Percentiles rank a stretch among this genome's conserved stretches.
phyloP scores from a whole-genome alignment of 2,329 filamentous ascomycete species.

The Aspergillus intermedius region DNA sequence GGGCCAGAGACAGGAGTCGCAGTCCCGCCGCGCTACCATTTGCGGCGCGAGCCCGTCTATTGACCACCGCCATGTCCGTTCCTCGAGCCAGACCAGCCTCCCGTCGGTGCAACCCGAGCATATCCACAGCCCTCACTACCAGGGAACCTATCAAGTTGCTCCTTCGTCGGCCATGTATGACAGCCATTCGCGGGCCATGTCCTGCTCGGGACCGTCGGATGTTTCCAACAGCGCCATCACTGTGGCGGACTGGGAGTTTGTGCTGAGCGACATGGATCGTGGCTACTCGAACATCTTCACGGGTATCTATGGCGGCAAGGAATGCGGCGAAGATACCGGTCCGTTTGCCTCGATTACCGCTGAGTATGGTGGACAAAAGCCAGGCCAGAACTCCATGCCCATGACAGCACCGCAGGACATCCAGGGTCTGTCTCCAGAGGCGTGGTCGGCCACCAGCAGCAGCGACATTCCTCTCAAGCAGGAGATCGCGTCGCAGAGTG shows the following conservation, averaged over 20 bases:
- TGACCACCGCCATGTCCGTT: slow-evolving; percentile 22
- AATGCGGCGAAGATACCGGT: slow-evolving; percentile 30
- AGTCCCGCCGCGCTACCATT: slow-evolving; percentile 27
- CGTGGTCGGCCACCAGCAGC: slow-evolving; percentile 34
- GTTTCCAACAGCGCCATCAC: slow-evolving; percentile 42
- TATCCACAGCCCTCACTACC: slow-evolving; percentile 9
- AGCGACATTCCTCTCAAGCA: slow-evolving; percentile 29
- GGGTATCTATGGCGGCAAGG: slow-evolving; percentile 41
- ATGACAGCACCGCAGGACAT: slow-evolving; percentile 20
- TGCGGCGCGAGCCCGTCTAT: slow-evolving; percentile 24
- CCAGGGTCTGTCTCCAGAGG: slow-evolving; percentile 33
- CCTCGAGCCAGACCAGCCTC: slow-evolving; percentile 25
- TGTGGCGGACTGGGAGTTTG: slow-evolving; percentile 71
- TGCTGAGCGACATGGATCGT: slow-evolving; percentile 72
- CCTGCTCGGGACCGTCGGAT: slow-evolving; percentile 42
- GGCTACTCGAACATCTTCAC: slow-evolving; percentile 71
- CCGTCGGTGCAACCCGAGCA: slow-evolving; percentile 17
- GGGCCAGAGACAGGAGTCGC: slow-evolving; percentile 15
- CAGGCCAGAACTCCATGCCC: slow-evolving; percentile 12
- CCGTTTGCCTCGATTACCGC: slow-evolving; percentile 30
- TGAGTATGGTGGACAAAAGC: slow-evolving; percentile 23
- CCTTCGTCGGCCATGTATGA: slow-evolving; percentile 49
- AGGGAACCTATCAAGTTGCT: slow-evolving; percentile 12
- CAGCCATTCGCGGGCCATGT: slow-evolving; percentile 21
- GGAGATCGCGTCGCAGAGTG: slow-evolving; percentile 43